These are phyloP conservation scores for Senna siamea DNA, from an alignment of 306 rosid species.

Conservation along the genomic window DNA sequence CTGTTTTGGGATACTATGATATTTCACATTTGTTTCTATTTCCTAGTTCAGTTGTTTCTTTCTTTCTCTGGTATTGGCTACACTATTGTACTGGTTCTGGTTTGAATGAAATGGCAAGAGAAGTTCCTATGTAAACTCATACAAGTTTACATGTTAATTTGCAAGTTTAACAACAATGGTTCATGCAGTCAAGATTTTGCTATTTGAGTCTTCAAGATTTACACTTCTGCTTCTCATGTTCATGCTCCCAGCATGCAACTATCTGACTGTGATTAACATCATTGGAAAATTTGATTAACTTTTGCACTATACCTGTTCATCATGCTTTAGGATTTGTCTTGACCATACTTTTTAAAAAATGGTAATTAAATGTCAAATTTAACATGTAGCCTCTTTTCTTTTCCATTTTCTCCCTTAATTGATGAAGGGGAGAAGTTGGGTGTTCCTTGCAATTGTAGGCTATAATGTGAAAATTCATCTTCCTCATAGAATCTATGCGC, in stretches of 20 bases:
- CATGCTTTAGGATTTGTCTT: constrained; percentile 21
- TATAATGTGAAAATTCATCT: constrained; percentile 17
- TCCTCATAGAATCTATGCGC: constrained; percentile 4
- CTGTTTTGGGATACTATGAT: too few relatives aligned
- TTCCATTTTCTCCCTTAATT: background rate
- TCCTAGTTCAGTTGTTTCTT: too few relatives aligned
- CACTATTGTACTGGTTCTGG: too few relatives aligned
- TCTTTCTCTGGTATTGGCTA: too few relatives aligned
- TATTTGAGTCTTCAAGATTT: constrained; percentile 20
- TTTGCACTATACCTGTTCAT: constrained; percentile 13
- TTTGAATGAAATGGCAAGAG: too few relatives aligned
- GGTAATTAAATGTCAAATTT: constrained; percentile 11
- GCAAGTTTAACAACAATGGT: background rate
- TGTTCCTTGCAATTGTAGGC: background rate
- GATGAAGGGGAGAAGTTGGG: constrained; percentile 1
- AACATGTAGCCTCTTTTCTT: constrained; percentile 11
- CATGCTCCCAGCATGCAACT: constrained; percentile 5
- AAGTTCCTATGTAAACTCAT: too few relatives aligned
- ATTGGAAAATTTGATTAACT: background rate
- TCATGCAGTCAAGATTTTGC: constrained; percentile 7
- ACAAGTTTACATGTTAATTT: too few relatives aligned
- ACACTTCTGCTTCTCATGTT: background rate
- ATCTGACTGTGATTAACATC: constrained; percentile 15
- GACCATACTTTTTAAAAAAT: background rate
- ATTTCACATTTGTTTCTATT: too few relatives aligned